These are phyloP conservation scores for Penicillium concentricum DNA, from an alignment of 2,329 filamentous ascomycete species.

Conservation along the genomic window DNA sequence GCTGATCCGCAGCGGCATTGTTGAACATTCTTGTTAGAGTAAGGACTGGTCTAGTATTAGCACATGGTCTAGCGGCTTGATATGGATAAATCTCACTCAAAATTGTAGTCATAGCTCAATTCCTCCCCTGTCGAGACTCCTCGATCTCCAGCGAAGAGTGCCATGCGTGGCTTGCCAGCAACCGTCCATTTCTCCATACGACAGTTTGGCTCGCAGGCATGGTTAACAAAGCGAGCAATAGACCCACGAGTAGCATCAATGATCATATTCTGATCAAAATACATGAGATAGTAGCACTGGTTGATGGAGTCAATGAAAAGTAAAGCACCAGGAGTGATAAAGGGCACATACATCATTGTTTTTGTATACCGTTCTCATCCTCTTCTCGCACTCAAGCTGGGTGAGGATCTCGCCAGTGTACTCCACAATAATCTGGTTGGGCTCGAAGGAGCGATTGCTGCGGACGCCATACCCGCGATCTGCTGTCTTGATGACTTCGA, in stretches of 20 bases:
- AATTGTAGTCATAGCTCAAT: slow-evolving; percentile 88
- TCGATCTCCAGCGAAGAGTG: slow-evolving; percentile 84
- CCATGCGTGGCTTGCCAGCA: slow-evolving; percentile 89
- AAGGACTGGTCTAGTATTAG: slow-evolving; percentile 43
- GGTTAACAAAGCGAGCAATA: slow-evolving; percentile 96
- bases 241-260: slow-evolving; percentile 95
- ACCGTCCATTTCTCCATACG: slow-evolving; percentile 99
- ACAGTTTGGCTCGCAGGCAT: slow-evolving; percentile 95
- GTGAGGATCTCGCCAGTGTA: slow-evolving; percentile 98
- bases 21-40: slow-evolving; percentile 63
- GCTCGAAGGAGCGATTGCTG: slow-evolving; percentile 80
- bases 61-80: background rate
- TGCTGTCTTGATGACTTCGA: slow-evolving; percentile 88
- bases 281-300: slow-evolving; percentile 97
- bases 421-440: slow-evolving; percentile 95
- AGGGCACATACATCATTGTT: slow-evolving; percentile 72
- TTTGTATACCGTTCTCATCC: slow-evolving; percentile 92
- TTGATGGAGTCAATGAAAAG: slow-evolving; percentile 10
- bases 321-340: background rate
- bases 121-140: slow-evolving; percentile 95
- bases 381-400: slow-evolving; percentile 84
- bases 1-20: slow-evolving; percentile 61
- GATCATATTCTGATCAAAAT: slow-evolving; percentile 97
- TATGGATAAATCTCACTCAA: slow-evolving; percentile 52
- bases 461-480: slow-evolving; percentile 90